A percentile compares a stretch with the other conserved stretches of the same genome.
These are phyloP conservation scores for Diaporthe humulicola DNA, from an alignment of 2,329 filamentous ascomycete genomes.

Conservation along the genomic window DNA sequence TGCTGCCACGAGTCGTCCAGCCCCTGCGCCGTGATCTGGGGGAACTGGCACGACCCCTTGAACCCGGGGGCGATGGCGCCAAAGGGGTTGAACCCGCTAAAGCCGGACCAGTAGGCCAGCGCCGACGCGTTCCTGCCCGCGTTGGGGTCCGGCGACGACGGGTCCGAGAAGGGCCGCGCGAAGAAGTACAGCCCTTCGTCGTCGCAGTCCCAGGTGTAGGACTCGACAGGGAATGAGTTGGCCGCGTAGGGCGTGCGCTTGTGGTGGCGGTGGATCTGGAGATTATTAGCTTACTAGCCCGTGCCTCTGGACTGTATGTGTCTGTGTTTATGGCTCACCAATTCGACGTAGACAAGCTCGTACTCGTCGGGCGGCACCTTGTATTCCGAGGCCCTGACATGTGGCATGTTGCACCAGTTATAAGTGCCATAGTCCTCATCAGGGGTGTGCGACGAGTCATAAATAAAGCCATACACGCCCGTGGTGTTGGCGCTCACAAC, in stretches of 20 bases:
- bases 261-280: slow-evolving; percentile 83
- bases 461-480: slow-evolving; percentile 81
- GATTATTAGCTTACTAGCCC: not conserved
- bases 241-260: slow-evolving; percentile 85
- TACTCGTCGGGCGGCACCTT: slow-evolving; percentile 66
- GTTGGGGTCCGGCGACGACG: slow-evolving; percentile 32
- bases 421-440: slow-evolving; percentile 72
- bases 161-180: slow-evolving; percentile 64
- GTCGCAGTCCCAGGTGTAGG: slow-evolving; percentile 79
- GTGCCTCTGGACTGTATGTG: no score
- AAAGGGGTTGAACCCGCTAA: slow-evolving; percentile 74
- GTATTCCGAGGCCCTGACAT: slow-evolving; percentile 79
- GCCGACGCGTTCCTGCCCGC: slow-evolving; percentile 53
- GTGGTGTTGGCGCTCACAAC: slow-evolving; percentile 46
- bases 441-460: slow-evolving; percentile 74
- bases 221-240: slow-evolving; percentile 82
- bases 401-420: slow-evolving; percentile 92
- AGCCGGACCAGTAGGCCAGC: slow-evolving; percentile 75
- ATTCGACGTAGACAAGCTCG: slow-evolving; percentile 80
- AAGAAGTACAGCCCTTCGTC: slow-evolving; percentile 80
- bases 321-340: slow-evolving; percentile 61
- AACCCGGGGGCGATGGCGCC: slow-evolving; percentile 68
- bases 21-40: slow-evolving; percentile 80
- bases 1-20: slow-evolving; percentile 82
- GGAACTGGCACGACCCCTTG: slow-evolving; percentile 82